Conservation (phyloP, 1,139 yeast genomes). For the Sugiyamaella grinbergsii region DNA sequence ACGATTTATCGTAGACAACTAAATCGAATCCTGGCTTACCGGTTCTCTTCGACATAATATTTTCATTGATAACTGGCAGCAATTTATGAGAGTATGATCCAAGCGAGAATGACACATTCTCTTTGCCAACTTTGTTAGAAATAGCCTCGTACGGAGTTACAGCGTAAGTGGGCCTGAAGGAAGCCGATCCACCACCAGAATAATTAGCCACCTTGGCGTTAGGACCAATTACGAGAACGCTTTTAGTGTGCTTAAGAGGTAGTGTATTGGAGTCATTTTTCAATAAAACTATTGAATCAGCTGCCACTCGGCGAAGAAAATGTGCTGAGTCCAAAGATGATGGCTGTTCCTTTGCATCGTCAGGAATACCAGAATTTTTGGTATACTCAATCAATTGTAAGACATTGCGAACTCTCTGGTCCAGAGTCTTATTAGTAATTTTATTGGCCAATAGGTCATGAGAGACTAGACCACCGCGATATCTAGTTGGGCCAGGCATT, state of each 20-base stretch:
- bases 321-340: conserved; percentile 51
- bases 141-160: conserved; percentile 53
- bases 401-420: conserved; percentile 52
- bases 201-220: conserved; percentile 49
- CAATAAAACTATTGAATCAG: conserved; percentile 54
- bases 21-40: conserved; percentile 50
- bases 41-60: conserved; percentile 27
- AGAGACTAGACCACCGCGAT: conserved; percentile 46
- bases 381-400: conserved; percentile 52
- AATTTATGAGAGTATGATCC: conserved; percentile 16
- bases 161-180: conserved; percentile 50
- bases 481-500: conserved; percentile 63
- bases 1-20: conserved; percentile 48
- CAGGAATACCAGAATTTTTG: conserved; percentile 48
- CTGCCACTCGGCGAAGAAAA: conserved; percentile 52
- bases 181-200: conserved; percentile 59
- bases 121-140: conserved; percentile 37
- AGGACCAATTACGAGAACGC: conserved; percentile 55
- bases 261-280: conserved; percentile 52
- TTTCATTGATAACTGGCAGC: conserved; percentile 9
- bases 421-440: conserved; percentile 36
- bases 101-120: conserved; percentile 35
- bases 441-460: conserved; percentile 32
- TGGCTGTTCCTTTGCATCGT: conserved; percentile 46
- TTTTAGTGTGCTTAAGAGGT: conserved; percentile 47